Conservation (phyloP, 192 early-diverging fungal genomes). For the Tieghemiomyces parasiticus region DNA sequence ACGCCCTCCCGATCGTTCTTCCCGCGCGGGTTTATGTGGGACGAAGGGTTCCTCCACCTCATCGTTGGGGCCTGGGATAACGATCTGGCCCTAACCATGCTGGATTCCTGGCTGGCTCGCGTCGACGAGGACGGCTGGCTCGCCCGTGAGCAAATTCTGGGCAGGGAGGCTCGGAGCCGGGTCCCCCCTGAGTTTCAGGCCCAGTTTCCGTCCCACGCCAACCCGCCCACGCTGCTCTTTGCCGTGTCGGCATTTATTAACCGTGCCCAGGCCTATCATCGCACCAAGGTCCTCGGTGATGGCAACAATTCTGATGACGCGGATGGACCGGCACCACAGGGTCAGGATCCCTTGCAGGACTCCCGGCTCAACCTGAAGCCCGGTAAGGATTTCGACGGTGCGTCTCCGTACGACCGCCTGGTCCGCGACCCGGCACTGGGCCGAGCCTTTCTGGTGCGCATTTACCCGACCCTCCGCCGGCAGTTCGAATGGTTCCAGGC, state of each 20-base stretch:
- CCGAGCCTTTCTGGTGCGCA: slow-evolving; percentile 21
- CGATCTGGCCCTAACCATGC: slow-evolving; percentile 69
- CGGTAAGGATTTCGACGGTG: not conserved
- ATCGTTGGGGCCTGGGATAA: slow-evolving; percentile 78
- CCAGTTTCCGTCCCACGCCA: slow-evolving; percentile 83
- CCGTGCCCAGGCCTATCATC: slow-evolving; percentile 21
- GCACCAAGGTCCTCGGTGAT: too few species aligned
- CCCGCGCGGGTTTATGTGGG: slow-evolving; percentile 92
- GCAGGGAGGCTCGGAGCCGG: slow-evolving; percentile 81
- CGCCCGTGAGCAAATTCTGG: slow-evolving; percentile 87
- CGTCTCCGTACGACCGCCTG: not conserved
- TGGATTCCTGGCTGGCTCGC: slow-evolving; percentile 58
- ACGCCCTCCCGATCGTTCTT: slow-evolving; percentile 88
- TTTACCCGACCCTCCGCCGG: slow-evolving; percentile 46
- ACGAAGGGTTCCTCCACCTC: slow-evolving; percentile 85
- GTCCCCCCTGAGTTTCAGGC: slow-evolving; percentile 83
- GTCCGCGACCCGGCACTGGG: slow-evolving; percentile 19
- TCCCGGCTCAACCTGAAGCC: not conserved
- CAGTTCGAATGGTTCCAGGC: slow-evolving; percentile 68
- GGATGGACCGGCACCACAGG: slow-evolving; percentile 11
- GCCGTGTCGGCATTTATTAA: slow-evolving; percentile 51
- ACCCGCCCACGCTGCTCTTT: slow-evolving; percentile 77
- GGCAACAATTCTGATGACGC: too few species aligned
- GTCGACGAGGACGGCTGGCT: slow-evolving; percentile 84
- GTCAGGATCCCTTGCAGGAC: slow-evolving; percentile 9